Conservation (phyloP, 1,284 basidiomycete species). For the Ceratobasidium sp. region DNA sequence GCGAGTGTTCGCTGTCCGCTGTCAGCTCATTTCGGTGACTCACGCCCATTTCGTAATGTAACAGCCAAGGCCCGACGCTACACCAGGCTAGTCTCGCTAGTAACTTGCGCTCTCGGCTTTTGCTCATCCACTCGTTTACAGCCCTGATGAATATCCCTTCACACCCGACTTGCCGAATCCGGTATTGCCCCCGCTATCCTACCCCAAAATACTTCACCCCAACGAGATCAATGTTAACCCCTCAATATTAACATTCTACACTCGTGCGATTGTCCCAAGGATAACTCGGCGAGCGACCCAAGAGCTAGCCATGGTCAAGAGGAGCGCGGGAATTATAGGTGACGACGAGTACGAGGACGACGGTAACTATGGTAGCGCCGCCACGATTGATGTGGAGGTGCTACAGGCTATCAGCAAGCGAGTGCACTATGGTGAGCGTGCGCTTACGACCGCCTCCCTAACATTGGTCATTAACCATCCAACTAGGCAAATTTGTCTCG, state of each 20-base stretch:
- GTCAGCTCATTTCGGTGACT: constrained; percentile 19
- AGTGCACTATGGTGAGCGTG: constrained; percentile 90
- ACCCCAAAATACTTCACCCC: constrained; percentile 83
- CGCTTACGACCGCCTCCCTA: constrained; percentile 9
- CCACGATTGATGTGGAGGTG: constrained; percentile 94
- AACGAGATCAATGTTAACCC: constrained; percentile 90
- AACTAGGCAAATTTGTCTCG: constrained; percentile 95
- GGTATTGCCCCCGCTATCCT: constrained; percentile 80
- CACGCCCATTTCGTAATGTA: constrained; percentile 6
- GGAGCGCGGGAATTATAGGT: constrained; percentile 72
- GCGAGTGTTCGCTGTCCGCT: constrained; percentile 63
- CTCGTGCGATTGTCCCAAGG: constrained; percentile 80
- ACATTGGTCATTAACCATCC: constrained; percentile 1
- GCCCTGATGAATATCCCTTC: constrained; percentile 98
- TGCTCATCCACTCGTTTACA: constrained; percentile 55
- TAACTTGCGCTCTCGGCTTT: neutral
- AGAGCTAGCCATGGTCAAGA: constrained; percentile 70
- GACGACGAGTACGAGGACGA: constrained; percentile 84
- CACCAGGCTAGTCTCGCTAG: constrained; percentile 72
- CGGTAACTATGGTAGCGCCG: constrained; percentile 97
- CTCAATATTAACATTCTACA: constrained; percentile 92
- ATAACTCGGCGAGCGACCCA: constrained; percentile 80
- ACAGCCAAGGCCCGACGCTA: constrained; percentile 93
- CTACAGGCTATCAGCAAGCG: constrained; percentile 94
- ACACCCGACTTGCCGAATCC: constrained; percentile 85